Base-by-base conservation (phyloP, 2,329 filamentous ascomycete genomes). In the Hypoxylon sp. region DNA sequence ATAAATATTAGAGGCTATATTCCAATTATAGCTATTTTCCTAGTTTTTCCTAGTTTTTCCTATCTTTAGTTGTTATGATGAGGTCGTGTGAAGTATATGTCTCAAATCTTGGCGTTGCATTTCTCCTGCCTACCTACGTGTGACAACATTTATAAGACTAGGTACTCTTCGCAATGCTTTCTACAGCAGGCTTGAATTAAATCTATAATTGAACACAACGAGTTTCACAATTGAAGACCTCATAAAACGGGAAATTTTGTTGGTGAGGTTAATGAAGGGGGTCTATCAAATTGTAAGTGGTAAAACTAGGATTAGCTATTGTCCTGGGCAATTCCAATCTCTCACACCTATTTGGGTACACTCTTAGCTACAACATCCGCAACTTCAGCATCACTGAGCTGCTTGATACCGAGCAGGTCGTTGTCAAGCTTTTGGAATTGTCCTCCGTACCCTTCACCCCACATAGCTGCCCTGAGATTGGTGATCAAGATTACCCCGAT, bases 371-470 rank as follows among this genome's bases (percentile, higher is more conserved):
- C 36, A 17, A 67, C 49, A 17, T 49, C 67, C 61, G 64, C 65
- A 3, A 86, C 52, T 23, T 82, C 80, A 7, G 75, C 78, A 7
- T 84, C 79, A 0, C 76, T 81, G 60, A 81, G 73, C 4, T 76
- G 73, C 74, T 80, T 79, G 17, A 87, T 36, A 0, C 84, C 84
- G 0, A 87, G 63, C 11, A 86, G 71, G 63, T 79, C 75, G 58
- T 81, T 82, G 74, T 87, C 86, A 0, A 83, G 82, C 14, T 82
- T 76, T 3, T 79, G 75, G 9, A 81, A 75, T 25, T 83, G 81
- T 5, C 75, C n/a, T 87, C 76, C 78, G 58, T 75, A 78, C 1
- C 70, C 75, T 10, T 75, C 73, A 7, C 74, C 75, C 57, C 53
- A 70, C 17, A 70, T 60, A 0, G 57, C 74, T 0, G 74, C 65